Evolutionary conservation across 2,329 filamentous ascomycete species (phyloP).

Genomic region (Cryphonectria parasitica): DNA sequence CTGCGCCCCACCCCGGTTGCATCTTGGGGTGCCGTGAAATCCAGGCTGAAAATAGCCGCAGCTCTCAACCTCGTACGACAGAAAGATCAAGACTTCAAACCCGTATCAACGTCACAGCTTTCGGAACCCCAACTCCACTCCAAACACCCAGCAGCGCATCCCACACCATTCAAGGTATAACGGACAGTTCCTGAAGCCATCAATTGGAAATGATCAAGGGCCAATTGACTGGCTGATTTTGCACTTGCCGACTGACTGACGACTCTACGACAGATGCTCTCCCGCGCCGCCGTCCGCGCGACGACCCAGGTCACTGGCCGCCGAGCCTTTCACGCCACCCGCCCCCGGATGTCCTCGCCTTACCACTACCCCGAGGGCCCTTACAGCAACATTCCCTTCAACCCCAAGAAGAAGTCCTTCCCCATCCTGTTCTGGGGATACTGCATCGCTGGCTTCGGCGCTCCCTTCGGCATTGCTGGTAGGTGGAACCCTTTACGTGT

Average conservation of each 20-base stretch:
- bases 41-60: slow-evolving; percentile 18
- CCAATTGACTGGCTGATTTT: slow-evolving; percentile 34
- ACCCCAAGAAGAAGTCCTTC: slow-evolving; percentile 89
- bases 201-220: too few relatives aligned
- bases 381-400: slow-evolving; percentile 95
- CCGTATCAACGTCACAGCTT: slow-evolving; percentile 29
- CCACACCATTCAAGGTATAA: slow-evolving; percentile 17
- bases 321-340: slow-evolving; percentile 93
- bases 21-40: neutral
- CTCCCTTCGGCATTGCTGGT: slow-evolving; percentile 68
- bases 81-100: neutral
- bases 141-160: slow-evolving; percentile 12
- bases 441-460: slow-evolving; percentile 59
- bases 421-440: slow-evolving; percentile 80
- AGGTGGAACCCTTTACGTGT: slow-evolving; percentile 42
- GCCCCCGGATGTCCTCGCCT: slow-evolving; percentile 79
- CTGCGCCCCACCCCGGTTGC: neutral
- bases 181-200: neutral
- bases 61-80: slow-evolving; percentile 21
- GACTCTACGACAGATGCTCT: slow-evolving; percentile 71
- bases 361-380: slow-evolving; percentile 99
- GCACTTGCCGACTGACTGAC: slow-evolving; percentile 37
- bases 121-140: slow-evolving; percentile 9
- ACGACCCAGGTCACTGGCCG: slow-evolving; percentile 65
- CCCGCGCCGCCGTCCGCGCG: slow-evolving; percentile 68